Percentiles rank a stretch among this genome's conserved stretches.
Evolutionary conservation across 1,284 basidiomycete genomes (phyloP).

Genomic region (Fomitopsis pinicola): DNA sequence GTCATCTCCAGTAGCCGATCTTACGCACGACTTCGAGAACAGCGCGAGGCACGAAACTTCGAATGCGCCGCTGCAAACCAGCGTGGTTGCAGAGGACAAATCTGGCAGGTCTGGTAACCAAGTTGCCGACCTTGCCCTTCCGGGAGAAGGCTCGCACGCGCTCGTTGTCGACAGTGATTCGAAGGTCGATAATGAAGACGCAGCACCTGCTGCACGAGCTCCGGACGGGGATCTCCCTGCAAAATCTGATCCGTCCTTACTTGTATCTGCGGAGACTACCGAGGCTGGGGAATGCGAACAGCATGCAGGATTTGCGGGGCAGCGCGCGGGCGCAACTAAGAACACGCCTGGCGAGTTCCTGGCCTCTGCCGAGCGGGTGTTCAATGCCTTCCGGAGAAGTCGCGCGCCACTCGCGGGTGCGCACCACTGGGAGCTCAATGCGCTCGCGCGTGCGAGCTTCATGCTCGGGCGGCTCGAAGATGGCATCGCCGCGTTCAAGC

Average conservation of each 20-base stretch:
- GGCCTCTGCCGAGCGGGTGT: slow-evolving; percentile 42
- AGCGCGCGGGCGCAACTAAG: background rate
- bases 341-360: slow-evolving; percentile 27
- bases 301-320: slow-evolving; percentile 4
- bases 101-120: background rate
- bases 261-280: slow-evolving; percentile 1
- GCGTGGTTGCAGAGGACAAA: background rate
- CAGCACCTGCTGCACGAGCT: background rate
- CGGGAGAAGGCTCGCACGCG: background rate
- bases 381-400: slow-evolving; percentile 37
- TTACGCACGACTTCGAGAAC: background rate
- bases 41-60: background rate
- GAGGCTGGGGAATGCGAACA: background rate
- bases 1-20: background rate
- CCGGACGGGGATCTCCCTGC: background rate
- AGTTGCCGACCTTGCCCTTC: background rate
- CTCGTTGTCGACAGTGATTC: background rate
- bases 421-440: slow-evolving; percentile 48
- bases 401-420: slow-evolving; percentile 46
- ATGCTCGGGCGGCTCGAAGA: slow-evolving; percentile 45
- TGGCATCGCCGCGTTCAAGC: slow-evolving; percentile 44
- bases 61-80: background rate
- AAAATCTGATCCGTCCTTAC: background rate
- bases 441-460: slow-evolving; percentile 58
- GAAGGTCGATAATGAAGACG: background rate